phyloP scores from a whole-genome alignment of 2,329 filamentous ascomycete species.

The Xylariales sp. region DNA sequence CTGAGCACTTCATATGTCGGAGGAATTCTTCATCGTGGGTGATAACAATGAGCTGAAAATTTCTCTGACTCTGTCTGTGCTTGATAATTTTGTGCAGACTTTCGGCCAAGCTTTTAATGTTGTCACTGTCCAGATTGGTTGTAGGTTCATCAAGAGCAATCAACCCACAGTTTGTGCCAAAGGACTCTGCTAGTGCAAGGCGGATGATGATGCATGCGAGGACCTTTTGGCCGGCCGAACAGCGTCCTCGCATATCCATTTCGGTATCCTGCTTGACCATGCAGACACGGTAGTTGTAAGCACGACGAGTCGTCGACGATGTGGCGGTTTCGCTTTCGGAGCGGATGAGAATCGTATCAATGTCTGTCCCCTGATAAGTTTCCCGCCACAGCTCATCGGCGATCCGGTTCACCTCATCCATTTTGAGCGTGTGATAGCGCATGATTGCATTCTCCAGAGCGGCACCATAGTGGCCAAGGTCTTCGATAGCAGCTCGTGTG shows the following conservation, averaged over 20 bases:
- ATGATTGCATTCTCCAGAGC: slow-evolving; percentile 96
- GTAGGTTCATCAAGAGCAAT: slow-evolving; percentile 97
- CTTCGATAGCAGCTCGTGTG: slow-evolving; percentile 88
- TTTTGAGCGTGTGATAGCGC: slow-evolving; percentile 93
- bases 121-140: slow-evolving; percentile 92
- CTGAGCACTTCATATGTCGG: slow-evolving; percentile 85
- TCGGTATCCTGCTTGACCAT: slow-evolving; percentile 98
- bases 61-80: slow-evolving; percentile 75
- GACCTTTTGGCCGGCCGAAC: slow-evolving; percentile 94
- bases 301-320: slow-evolving; percentile 67
- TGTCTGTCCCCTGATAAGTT: slow-evolving; percentile 95
- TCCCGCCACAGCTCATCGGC: slow-evolving; percentile 95
- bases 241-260: slow-evolving; percentile 99
- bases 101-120: slow-evolving; percentile 84
- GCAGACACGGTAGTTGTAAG: slow-evolving; percentile 94
- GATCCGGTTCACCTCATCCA: slow-evolving; percentile 96
- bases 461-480: slow-evolving; percentile 74
- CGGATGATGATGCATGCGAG: slow-evolving; percentile 97
- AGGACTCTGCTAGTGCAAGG: slow-evolving; percentile 90
- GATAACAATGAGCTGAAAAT: slow-evolving; percentile 98
- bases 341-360: slow-evolving; percentile 92
- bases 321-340: slow-evolving; percentile 79
- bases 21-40: slow-evolving; percentile 98
- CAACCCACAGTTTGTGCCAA: slow-evolving; percentile 91
- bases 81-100: slow-evolving; percentile 86